These are phyloP conservation scores for Aspergillus homomorphus DNA, from an alignment of 495 filamentous ascomycete species.

Conservation along the genomic window DNA sequence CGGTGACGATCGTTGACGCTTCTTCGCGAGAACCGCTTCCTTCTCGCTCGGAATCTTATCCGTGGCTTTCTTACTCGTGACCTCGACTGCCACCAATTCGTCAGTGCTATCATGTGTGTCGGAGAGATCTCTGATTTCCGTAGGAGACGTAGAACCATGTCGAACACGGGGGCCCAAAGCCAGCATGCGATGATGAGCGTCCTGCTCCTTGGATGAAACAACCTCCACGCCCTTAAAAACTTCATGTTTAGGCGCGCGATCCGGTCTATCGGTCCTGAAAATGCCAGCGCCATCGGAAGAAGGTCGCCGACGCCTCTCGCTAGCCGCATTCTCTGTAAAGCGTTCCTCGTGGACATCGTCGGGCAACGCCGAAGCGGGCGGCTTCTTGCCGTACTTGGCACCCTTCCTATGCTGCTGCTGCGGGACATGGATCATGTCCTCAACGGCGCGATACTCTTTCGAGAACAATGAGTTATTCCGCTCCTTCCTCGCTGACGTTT, in stretches of 20 bases:
- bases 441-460: conserved; percentile 25
- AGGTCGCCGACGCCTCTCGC: conserved; percentile 24
- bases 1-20: conserved; percentile 26
- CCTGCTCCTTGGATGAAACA: background rate
- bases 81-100: conserved; percentile 40
- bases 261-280: background rate
- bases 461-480: background rate
- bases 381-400: conserved; percentile 6
- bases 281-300: background rate
- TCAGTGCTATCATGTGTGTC: conserved; percentile 40
- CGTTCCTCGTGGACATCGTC: conserved; percentile 18
- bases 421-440: conserved; percentile 15
- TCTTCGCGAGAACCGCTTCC: background rate
- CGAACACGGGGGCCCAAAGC: background rate
- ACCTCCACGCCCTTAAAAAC: conserved; percentile 20
- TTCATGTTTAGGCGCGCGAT: background rate
- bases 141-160: background rate
- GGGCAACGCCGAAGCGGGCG: conserved; percentile 6
- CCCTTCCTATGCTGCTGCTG: conserved; percentile 2
- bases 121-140: conserved; percentile 3
- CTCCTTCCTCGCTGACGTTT: conserved; percentile 16
- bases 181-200: background rate
- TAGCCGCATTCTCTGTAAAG: conserved; percentile 29
- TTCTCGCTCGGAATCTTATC: background rate
- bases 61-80: conserved; percentile 12